A percentile compares a stretch with the other conserved stretches of the same genome.
Conservation (phyloP, 371 early-diverging fungal genomes). For the Rhizopus arrhizus region DNA sequence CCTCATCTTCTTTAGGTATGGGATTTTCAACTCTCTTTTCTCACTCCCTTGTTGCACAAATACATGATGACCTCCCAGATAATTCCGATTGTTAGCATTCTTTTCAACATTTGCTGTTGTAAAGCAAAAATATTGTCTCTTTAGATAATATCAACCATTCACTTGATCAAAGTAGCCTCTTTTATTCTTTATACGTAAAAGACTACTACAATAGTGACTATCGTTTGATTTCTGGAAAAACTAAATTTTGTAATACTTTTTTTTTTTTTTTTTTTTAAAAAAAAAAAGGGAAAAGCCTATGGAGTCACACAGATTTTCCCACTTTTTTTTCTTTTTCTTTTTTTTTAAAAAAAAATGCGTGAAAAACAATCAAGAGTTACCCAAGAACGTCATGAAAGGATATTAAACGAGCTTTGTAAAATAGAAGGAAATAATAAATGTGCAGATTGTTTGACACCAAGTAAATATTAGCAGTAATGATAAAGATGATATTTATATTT, state of each 20-base stretch:
- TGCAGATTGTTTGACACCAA: constrained; percentile 79
- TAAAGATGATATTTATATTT: background rate
- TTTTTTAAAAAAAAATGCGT: constrained; percentile 24
- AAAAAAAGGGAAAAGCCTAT: background rate
- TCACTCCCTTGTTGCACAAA: too few species aligned
- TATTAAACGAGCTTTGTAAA: constrained; percentile 71
- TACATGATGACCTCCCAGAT: too few species aligned
- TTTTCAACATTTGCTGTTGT: too few species aligned
- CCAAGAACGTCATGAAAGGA: constrained; percentile 58
- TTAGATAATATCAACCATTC: too few species aligned
- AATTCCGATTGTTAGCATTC: too few species aligned
- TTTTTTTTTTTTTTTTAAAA: background rate
- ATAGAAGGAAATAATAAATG: constrained; percentile 77
- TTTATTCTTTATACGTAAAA: background rate
- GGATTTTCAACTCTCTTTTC: too few species aligned
- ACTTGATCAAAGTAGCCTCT: too few species aligned
- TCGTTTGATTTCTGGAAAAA: background rate
- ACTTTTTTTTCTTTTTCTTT: constrained; percentile 4
- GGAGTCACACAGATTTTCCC: background rate
- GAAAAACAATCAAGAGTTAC: constrained; percentile 48
- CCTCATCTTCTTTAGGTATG: too few species aligned
- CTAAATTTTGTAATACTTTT: background rate
- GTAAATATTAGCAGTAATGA: constrained; percentile 37
- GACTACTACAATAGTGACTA: background rate
- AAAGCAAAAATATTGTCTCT: too few species aligned